These are phyloP conservation scores for Thymus quinquecostatus DNA, from an alignment of 257 asterid genomes.

Conservation along the genomic window DNA sequence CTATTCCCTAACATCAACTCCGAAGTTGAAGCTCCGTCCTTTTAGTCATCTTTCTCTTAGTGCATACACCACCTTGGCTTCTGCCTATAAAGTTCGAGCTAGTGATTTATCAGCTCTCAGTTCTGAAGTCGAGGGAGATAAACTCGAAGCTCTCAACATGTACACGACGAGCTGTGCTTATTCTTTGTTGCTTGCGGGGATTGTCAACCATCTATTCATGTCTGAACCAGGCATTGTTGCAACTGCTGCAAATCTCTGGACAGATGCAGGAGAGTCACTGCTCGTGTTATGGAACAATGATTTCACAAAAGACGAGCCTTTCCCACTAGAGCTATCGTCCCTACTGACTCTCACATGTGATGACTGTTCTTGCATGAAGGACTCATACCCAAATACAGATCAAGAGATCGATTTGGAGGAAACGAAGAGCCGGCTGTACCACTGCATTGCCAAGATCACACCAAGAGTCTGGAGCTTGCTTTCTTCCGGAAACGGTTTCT, in stretches of 20 bases:
- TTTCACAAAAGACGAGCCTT: not conserved
- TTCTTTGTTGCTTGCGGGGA: constrained; percentile 65
- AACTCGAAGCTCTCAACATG: constrained; percentile 44
- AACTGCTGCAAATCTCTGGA: constrained; percentile 53
- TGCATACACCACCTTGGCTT: constrained; percentile 63
- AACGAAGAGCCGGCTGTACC: constrained; percentile 28
- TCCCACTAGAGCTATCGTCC: constrained; percentile 23
- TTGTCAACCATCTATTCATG: constrained; percentile 51
- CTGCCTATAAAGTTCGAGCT: constrained; percentile 55
- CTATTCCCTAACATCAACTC: constrained; percentile 17
- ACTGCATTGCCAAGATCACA: constrained; percentile 42
- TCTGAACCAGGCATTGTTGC: constrained; percentile 56
- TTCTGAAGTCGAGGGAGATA: constrained; percentile 20
- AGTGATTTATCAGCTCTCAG: constrained; percentile 42
- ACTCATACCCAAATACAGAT: not conserved
- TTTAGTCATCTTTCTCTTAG: constrained; percentile 52
- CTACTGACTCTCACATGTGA: constrained; percentile 31
- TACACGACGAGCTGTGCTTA: constrained; percentile 61
- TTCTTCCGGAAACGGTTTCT: constrained; percentile 39
- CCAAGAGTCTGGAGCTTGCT: constrained; percentile 57
- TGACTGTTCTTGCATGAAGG: constrained; percentile 20
- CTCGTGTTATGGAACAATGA: not conserved
- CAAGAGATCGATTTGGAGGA: not conserved
- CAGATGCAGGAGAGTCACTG: constrained; percentile 63
- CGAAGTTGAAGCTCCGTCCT: constrained; percentile 41